Percentiles rank a stretch among this genome's conserved stretches.
These are phyloP conservation scores for Saccharomycopsis olivae DNA, from an alignment of 805 yeast species.

Conservation along the genomic window DNA sequence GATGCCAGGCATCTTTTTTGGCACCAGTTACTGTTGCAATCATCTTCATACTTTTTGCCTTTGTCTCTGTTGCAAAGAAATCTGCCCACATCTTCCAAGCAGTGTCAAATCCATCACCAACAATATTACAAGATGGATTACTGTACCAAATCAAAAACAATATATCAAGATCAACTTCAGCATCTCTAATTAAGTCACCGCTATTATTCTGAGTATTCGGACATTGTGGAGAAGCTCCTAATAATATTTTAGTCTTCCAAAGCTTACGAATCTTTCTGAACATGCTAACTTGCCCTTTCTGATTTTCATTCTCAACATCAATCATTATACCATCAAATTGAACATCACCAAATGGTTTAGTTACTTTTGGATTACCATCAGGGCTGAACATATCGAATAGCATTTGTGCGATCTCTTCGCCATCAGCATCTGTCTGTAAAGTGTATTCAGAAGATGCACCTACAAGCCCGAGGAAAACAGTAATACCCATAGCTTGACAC, in stretches of 20 bases:
- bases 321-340: constrained; percentile 18
- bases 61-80: too few relatives aligned
- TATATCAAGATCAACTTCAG: constrained; percentile 35
- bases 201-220: constrained; percentile 45
- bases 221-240: constrained; percentile 63
- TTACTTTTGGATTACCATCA: constrained; percentile 32
- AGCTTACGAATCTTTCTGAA: constrained; percentile 27
- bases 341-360: constrained; percentile 17
- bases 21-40: too few relatives aligned
- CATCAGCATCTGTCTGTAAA: constrained; percentile 72
- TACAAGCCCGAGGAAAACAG: constrained; percentile 61
- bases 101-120: too few relatives aligned
- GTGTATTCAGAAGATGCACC: constrained; percentile 74
- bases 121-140: too few relatives aligned
- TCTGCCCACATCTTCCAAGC: too few relatives aligned
- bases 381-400: constrained; percentile 51
- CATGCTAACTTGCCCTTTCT: constrained; percentile 41
- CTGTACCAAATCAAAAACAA: constrained; percentile 58
- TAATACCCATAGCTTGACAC: constrained; percentile 75
- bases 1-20: too few relatives aligned
- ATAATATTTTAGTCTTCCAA: constrained; percentile 33
- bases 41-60: too few relatives aligned
- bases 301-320: constrained; percentile 25
- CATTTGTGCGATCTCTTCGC: constrained; percentile 46
- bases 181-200: constrained; percentile 32